These are phyloP conservation scores for Neurospora discreta DNA, from an alignment of 495 filamentous ascomycete genomes.

Conservation along the genomic window DNA sequence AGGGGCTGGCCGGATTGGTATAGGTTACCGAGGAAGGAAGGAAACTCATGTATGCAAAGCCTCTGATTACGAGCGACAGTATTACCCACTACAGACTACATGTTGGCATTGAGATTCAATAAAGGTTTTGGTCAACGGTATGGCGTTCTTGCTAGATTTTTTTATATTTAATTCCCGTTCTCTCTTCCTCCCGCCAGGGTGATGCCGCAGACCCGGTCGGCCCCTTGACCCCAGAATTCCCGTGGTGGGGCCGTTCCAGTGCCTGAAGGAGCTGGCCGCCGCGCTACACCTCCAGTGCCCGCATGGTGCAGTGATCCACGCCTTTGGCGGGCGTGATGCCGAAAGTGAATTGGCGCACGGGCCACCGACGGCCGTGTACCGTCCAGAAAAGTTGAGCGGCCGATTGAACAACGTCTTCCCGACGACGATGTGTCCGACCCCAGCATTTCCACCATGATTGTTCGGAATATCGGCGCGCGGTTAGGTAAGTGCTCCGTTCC, in stretches of 20 bases:
- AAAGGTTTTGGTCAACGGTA: background rate
- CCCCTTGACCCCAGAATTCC: background rate
- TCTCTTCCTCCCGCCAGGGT: too few species aligned
- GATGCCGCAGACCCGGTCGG: background rate
- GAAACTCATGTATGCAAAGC: background rate
- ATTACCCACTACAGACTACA: background rate
- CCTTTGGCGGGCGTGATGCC: background rate
- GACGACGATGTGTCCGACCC: conserved; percentile 6
- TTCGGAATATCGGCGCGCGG: conserved; percentile 39
- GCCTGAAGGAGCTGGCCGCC: background rate
- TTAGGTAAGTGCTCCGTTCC: conserved; percentile 26
- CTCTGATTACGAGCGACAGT: background rate
- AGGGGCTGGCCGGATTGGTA: background rate
- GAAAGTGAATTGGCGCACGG: conserved; percentile 7
- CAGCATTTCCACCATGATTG: conserved; percentile 32
- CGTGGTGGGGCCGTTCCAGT: background rate
- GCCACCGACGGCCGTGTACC: conserved; percentile 6
- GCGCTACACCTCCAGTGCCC: too few species aligned
- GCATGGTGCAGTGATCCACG: background rate
- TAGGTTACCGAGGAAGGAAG: background rate
- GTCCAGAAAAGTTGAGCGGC: conserved; percentile 20
- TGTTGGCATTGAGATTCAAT: background rate
- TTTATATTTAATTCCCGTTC: background rate
- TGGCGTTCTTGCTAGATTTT: background rate
- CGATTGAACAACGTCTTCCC: background rate